A percentile compares a stretch with the other conserved stretches of the same genome.
Evolutionary conservation across 2,329 filamentous ascomycete species (phyloP).

Genomic region (Neonectria ditissima): DNA sequence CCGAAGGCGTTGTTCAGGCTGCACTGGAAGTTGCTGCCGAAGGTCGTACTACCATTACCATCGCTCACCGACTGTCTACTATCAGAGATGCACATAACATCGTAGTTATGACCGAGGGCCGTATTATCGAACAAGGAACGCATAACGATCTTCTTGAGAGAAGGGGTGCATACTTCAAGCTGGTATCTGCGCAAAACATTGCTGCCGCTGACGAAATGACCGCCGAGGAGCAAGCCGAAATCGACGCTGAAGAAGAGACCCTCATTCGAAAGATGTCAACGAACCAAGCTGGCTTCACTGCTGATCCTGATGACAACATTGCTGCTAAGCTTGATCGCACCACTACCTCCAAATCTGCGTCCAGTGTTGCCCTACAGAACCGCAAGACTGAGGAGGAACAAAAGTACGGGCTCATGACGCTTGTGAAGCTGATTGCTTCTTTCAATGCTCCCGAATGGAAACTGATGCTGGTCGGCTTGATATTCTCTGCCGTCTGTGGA

Average conservation of each 20-base stretch:
- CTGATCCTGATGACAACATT: slow-evolving; percentile 73
- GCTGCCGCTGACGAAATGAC: slow-evolving; percentile 68
- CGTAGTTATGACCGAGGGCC: slow-evolving; percentile 87
- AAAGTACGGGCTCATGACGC: slow-evolving; percentile 77
- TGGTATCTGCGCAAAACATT: slow-evolving; percentile 91
- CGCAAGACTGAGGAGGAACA: slow-evolving; percentile 60
- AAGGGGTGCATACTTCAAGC: slow-evolving; percentile 80
- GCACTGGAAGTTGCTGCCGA: slow-evolving; percentile 87
- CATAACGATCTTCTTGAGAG: slow-evolving; percentile 82
- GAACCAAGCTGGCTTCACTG: slow-evolving; percentile 55
- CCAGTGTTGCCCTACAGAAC: slow-evolving; percentile 76
- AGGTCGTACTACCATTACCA: slow-evolving; percentile 93
- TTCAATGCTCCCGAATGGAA: slow-evolving; percentile 82
- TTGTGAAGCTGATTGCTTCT: slow-evolving; percentile 81
- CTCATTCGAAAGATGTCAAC: slow-evolving; percentile 62
- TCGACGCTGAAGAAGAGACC: slow-evolving; percentile 63
- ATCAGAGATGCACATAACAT: slow-evolving; percentile 97
- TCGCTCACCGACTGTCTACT: slow-evolving; percentile 94
- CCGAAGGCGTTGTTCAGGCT: slow-evolving; percentile 92
- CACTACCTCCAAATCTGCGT: slow-evolving; percentile 69
- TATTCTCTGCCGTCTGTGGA: slow-evolving; percentile 82
- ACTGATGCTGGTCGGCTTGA: slow-evolving; percentile 78
- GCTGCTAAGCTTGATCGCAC: slow-evolving; percentile 67
- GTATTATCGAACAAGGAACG: slow-evolving; percentile 92
- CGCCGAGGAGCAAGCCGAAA: slow-evolving; percentile 62